Evolutionary conservation across 495 filamentous ascomycete genomes (phyloP).

Genomic region (Rostrohypoxylon terebratum): DNA sequence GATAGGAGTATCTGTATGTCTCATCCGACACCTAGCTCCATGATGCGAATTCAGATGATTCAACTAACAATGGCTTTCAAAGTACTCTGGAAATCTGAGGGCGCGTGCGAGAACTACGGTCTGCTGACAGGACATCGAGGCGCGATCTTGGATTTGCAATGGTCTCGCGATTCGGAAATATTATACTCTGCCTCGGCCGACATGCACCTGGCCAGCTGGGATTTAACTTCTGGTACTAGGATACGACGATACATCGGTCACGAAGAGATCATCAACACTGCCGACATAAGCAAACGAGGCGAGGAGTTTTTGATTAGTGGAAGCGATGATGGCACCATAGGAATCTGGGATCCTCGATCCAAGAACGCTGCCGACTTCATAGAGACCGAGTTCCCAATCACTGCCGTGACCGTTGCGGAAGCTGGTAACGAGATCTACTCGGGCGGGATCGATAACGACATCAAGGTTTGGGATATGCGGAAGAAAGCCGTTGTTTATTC

Average conservation of each 20-base stretch:
- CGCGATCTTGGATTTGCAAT: slow-evolving; percentile 90
- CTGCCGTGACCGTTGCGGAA: slow-evolving; percentile 88
- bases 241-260: slow-evolving; percentile 94
- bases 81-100: slow-evolving; percentile 95
- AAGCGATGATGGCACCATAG: slow-evolving; percentile 92
- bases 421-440: slow-evolving; percentile 96
- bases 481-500: slow-evolving; percentile 89
- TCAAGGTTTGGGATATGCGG: slow-evolving; percentile 96
- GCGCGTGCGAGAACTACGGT: slow-evolving; percentile 93
- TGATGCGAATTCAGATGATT: neutral
- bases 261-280: slow-evolving; percentile 90
- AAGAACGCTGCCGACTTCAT: slow-evolving; percentile 90
- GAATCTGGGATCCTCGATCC: slow-evolving; percentile 95
- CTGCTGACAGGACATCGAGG: slow-evolving; percentile 87
- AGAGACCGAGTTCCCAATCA: slow-evolving; percentile 92
- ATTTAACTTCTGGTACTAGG: slow-evolving; percentile 84
- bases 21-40: neutral
- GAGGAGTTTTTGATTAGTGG: slow-evolving; percentile 90
- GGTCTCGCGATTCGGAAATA: slow-evolving; percentile 92
- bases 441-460: slow-evolving; percentile 95
- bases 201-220: slow-evolving; percentile 93
- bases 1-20: slow-evolving; percentile 87
- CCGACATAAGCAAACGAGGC: slow-evolving; percentile 87
- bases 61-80: neutral
- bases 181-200: slow-evolving; percentile 96